Conservation (phyloP, 108 stramenopile species). For the Chaetoceros muelleri region DNA sequence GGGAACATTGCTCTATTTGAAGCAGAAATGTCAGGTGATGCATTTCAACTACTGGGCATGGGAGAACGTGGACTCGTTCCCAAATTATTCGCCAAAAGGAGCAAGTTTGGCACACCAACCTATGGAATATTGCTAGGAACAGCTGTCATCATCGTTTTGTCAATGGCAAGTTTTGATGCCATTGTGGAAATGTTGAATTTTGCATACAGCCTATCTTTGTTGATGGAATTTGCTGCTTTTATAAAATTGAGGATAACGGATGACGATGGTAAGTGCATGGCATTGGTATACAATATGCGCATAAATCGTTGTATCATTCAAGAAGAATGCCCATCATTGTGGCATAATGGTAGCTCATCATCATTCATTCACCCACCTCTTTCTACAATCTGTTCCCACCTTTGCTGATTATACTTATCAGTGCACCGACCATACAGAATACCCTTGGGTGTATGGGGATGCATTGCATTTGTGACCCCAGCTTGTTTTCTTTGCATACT, state of each 20-base stretch:
- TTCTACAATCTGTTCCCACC: no score
- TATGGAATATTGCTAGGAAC: conserved; percentile 72
- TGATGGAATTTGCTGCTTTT: conserved; percentile 91
- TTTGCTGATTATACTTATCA: no score
- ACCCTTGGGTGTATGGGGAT: no score
- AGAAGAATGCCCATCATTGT: no score
- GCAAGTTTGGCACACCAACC: conserved; percentile 81
- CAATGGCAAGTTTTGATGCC: conserved; percentile 58
- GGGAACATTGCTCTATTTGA: conserved; percentile 85
- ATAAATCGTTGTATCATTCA: no score
- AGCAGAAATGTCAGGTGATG: conserved; percentile 89
- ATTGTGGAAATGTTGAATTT: conserved; percentile 91
- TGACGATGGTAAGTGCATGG: no score
- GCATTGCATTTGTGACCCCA: no score
- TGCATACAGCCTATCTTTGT: conserved; percentile 61
- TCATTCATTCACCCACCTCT: no score
- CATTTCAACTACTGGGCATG: conserved; percentile 91
- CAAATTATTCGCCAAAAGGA: conserved; percentile 60
- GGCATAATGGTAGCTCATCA: no score
- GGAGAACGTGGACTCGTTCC: conserved; percentile 84
- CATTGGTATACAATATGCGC: not conserved
- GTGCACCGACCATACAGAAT: no score
- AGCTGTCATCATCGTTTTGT: conserved; percentile 57
- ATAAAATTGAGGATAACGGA: conserved; percentile 77
- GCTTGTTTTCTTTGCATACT: no score